Conservation (phyloP, 2,329 filamentous ascomycete genomes). For the Tolypocladium album region DNA sequence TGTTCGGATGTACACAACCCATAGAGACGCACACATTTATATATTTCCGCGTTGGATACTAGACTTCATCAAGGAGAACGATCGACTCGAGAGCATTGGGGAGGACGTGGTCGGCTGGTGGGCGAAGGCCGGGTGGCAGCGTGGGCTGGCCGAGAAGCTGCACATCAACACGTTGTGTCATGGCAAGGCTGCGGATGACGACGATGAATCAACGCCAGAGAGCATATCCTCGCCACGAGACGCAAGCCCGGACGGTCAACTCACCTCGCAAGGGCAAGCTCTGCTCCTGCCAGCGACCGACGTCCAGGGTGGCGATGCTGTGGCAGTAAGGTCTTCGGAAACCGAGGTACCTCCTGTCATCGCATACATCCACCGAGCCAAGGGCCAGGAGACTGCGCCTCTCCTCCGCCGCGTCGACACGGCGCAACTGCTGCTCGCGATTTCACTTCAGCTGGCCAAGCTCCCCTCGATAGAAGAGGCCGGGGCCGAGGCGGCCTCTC, state of each 20-base stretch:
- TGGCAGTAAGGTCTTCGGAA: constrained; percentile 2
- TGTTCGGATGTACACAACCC: constrained; percentile 69
- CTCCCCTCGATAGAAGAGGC: constrained; percentile 59
- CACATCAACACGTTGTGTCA: constrained; percentile 52
- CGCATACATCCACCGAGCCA: constrained; percentile 66
- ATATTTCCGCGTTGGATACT: constrained; percentile 88
- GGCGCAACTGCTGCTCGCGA: constrained; percentile 65
- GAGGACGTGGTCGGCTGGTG: constrained; percentile 93
- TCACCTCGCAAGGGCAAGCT: not conserved
- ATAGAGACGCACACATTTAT: constrained; percentile 90
- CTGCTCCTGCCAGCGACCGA: not conserved
- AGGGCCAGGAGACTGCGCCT: constrained; percentile 34
- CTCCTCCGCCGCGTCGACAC: constrained; percentile 85
- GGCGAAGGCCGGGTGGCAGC: constrained; percentile 90
- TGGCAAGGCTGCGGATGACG: constrained; percentile 26
- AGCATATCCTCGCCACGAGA: constrained; percentile 16
- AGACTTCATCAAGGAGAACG: constrained; percentile 69
- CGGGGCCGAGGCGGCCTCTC: constrained; percentile 47
- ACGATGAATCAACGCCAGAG: constrained; percentile 20
- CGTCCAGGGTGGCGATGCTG: not conserved
- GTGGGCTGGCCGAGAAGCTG: constrained; percentile 68
- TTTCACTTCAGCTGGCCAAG: constrained; percentile 81
- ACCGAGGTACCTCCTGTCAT: constrained; percentile 57
- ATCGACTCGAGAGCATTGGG: constrained; percentile 74
- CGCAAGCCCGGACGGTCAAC: constrained; percentile 9